phyloP scores from a whole-genome alignment of 1,284 basidiomycete genomes.

The Naganishia liquefaciens region DNA sequence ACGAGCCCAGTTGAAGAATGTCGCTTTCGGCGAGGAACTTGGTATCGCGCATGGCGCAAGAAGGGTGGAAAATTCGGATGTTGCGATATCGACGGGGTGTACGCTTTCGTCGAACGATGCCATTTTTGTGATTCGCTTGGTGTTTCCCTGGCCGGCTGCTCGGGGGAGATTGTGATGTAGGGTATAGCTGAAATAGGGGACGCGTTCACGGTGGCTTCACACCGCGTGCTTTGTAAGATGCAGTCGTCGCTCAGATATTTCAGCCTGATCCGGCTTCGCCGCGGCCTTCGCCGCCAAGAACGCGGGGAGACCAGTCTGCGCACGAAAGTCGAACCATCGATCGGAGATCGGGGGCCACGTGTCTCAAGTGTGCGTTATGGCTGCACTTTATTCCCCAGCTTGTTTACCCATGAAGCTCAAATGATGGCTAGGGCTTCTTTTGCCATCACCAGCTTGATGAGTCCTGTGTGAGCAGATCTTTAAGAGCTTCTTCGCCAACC shows the following conservation, averaged over 20 bases:
- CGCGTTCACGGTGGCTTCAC: not conserved
- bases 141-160: not conserved
- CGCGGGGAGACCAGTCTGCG: not conserved
- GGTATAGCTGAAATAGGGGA: not conserved
- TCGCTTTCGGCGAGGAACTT: constrained; percentile 16
- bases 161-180: not conserved
- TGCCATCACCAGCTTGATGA: too few species aligned
- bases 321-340: constrained; percentile 6
- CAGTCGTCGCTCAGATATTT: not conserved
- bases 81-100: constrained; percentile 8
- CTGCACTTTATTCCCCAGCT: too few species aligned
- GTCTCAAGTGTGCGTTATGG: too few species aligned
- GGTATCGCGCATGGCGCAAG: constrained; percentile 5
- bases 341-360: not conserved
- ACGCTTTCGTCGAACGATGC: not conserved
- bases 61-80: constrained; percentile 8
- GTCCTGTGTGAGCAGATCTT: too few species aligned
- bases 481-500: too few species aligned
- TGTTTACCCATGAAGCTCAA: too few species aligned
- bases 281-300: constrained; percentile 4
- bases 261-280: constrained; percentile 1
- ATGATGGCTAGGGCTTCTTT: too few species aligned
- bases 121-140: not conserved
- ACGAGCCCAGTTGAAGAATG: constrained; percentile 59
- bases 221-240: not conserved